A percentile compares a stretch with the other conserved stretches of the same genome.
phyloP scores from a whole-genome alignment of 306 rosid genomes.

The Citrullus mucosospermus region DNA sequence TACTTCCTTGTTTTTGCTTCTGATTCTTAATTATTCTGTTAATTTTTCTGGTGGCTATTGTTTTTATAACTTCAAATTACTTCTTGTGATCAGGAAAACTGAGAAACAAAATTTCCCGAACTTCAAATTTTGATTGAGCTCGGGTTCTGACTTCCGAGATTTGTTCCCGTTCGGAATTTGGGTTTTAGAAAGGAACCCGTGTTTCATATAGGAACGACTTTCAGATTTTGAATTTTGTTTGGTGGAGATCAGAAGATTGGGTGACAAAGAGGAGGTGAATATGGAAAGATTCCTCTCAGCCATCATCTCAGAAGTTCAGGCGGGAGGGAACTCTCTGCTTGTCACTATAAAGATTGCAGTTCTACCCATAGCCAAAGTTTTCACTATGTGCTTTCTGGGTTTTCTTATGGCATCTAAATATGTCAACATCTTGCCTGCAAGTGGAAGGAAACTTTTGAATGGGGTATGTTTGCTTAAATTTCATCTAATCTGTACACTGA shows the following conservation, averaged over 20 bases:
- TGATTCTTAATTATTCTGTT: background rate
- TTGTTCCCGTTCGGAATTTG: background rate
- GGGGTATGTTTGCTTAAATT: conserved; percentile 41
- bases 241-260: background rate
- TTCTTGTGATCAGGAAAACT: background rate
- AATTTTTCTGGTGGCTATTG: background rate
- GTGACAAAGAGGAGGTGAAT: conserved; percentile 5
- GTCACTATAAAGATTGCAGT: conserved; percentile 74
- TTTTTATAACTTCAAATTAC: background rate
- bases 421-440: conserved; percentile 67
- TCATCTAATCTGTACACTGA: background rate
- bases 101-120: background rate
- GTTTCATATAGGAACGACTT: background rate
- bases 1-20: background rate
- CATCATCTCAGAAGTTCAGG: conserved; percentile 12
- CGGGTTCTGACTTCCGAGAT: background rate
- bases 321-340: conserved; percentile 54
- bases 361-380: conserved; percentile 77
- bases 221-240: background rate
- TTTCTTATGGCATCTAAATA: conserved; percentile 93
- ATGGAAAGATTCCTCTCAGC: conserved; percentile 34
- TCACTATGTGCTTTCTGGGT: conserved; percentile 78
- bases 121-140: background rate
- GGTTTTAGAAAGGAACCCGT: background rate
- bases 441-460: conserved; percentile 79